Evolutionary conservation across 768 basidiomycete genomes (phyloP), one percentile per base, ranked within the genome.

Genomic region (Podaxis pistillaris): DNA sequence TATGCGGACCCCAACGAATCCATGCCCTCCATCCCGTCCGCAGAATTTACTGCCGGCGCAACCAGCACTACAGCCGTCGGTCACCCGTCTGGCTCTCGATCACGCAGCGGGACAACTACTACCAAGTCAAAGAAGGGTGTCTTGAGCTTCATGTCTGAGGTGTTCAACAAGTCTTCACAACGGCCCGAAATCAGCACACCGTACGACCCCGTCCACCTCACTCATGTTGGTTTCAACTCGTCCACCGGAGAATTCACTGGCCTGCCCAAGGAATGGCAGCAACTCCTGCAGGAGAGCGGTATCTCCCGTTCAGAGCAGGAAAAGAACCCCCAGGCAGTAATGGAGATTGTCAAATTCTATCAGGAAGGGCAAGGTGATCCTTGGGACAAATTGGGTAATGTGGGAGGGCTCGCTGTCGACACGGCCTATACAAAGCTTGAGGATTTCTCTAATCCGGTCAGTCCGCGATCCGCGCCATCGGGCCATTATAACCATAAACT

Each of bases 311-410:
- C 79, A 24, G 95, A 99, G 76, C 97, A 99, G 79, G 96, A 97
- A 75, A 94, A 93, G 80, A 96, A 98, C 70, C 97, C 97, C 0
- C 90, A 97, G 76, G 94, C 94, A 3, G 94, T 98, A 64, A 94
- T 96, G 87, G 97, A 98, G 71, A 96, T 98, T 65, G 96, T 99
- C 74, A 95, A 96, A 71, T 98, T 98, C 77, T 98, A 97, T 74
- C 96, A 98, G 70, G 92, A 95, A 75, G 86, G 90, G 38, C 83
- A 87, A 64, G 84, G 85, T 63, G 88, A 88, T 69, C 87, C 87
- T 36, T 94, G 91, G 92, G 91, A 91, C 74, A 94, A 94, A 81
- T 83, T 93, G 74, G 90, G 87, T 13, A 79, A 83, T 13, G 81
- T 86, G 67, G 83, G 74, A n/a, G 71, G 63, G 40, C 38, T 56